Evolutionary conservation across 1,139 yeast species (phyloP).

Genomic region (Hansenula lynferdii): DNA sequence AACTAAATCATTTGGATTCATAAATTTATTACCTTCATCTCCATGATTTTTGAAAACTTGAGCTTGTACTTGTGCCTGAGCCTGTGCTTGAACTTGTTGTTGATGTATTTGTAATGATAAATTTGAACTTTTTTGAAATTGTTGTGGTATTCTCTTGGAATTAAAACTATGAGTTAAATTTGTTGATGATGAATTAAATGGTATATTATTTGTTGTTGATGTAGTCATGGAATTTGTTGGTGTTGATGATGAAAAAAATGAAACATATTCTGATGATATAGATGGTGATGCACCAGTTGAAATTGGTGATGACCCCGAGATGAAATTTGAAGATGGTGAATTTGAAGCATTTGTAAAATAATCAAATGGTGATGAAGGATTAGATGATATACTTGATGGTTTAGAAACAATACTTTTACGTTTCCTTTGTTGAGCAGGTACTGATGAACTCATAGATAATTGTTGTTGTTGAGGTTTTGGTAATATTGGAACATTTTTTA

Average conservation of each 20-base stretch:
- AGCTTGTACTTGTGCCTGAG: neutral
- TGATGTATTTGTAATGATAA: slow-evolving; percentile 1
- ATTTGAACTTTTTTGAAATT: slow-evolving; percentile 9
- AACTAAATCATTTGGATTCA: slow-evolving; percentile 4
- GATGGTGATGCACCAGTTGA: slow-evolving; percentile 20
- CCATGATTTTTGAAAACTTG: neutral
- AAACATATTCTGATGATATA: slow-evolving; percentile 4
- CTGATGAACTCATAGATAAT: neutral
- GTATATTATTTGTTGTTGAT: slow-evolving; percentile 12
- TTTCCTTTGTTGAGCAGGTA: neutral
- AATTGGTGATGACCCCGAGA: slow-evolving; percentile 23
- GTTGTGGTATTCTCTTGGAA: slow-evolving; percentile 23
- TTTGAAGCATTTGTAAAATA: slow-evolving; percentile 9
- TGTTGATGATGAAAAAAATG: neutral
- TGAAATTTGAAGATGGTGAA: slow-evolving; percentile 20
- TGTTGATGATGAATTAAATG: slow-evolving; percentile 18
- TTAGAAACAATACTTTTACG: neutral
- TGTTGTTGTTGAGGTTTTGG: slow-evolving; percentile 18
- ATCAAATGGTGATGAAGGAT: slow-evolving; percentile 15
- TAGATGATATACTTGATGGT: slow-evolving; percentile 5
- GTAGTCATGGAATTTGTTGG: slow-evolving; percentile 1
- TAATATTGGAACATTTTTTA: slow-evolving; percentile 23
- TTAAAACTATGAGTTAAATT: slow-evolving; percentile 22
- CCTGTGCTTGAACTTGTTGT: slow-evolving; percentile 1
- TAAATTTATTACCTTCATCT: neutral